These are phyloP conservation scores for Apiospora sp. DNA, from an alignment of 2,329 filamentous ascomycete genomes.

Conservation along the genomic window DNA sequence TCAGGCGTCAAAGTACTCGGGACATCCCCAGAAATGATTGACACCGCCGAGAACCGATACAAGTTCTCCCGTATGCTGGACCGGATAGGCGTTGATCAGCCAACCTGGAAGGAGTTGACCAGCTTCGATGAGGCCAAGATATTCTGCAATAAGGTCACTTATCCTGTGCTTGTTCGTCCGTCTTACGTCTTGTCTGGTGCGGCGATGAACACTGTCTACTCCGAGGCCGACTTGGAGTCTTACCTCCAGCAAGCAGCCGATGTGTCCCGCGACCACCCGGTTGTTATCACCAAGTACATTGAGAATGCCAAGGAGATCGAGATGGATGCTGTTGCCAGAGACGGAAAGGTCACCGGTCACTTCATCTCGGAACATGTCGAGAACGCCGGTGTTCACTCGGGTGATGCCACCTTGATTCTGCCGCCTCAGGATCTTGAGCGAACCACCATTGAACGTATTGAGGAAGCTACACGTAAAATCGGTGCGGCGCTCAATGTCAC, in stretches of 20 bases:
- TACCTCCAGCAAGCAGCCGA: constrained; percentile 92
- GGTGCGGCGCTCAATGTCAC: constrained; percentile 93
- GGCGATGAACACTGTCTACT: constrained; percentile 99
- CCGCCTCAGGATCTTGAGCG: constrained; percentile 91
- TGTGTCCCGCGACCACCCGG: constrained; percentile 93
- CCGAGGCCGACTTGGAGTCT: constrained; percentile 86
- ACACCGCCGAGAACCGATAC: constrained; percentile 95
- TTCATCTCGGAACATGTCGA: constrained; percentile 99
- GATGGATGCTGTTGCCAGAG: constrained; percentile 96
- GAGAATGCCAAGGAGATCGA: constrained; percentile 99
- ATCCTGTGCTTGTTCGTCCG: constrained; percentile 92
- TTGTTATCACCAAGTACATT: constrained; percentile 99
- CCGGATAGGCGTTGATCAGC: constrained; percentile 92
- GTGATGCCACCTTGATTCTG: constrained; percentile 93
- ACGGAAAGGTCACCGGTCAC: constrained; percentile 89
- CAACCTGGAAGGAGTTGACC: constrained; percentile 96
- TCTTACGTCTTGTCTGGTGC: constrained; percentile 97
- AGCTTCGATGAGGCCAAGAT: constrained; percentile 88
- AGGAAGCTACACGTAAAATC: constrained; percentile 95
- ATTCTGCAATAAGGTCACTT: constrained; percentile 89
- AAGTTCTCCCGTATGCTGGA: constrained; percentile 99
- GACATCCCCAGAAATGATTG: constrained; percentile 98
- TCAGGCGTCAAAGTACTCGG: constrained; percentile 92
- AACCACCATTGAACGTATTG: constrained; percentile 89
- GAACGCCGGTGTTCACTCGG: constrained; percentile 97